phyloP scores from a whole-genome alignment of 2,329 filamentous ascomycete species.

The Trichoderma sp. region DNA sequence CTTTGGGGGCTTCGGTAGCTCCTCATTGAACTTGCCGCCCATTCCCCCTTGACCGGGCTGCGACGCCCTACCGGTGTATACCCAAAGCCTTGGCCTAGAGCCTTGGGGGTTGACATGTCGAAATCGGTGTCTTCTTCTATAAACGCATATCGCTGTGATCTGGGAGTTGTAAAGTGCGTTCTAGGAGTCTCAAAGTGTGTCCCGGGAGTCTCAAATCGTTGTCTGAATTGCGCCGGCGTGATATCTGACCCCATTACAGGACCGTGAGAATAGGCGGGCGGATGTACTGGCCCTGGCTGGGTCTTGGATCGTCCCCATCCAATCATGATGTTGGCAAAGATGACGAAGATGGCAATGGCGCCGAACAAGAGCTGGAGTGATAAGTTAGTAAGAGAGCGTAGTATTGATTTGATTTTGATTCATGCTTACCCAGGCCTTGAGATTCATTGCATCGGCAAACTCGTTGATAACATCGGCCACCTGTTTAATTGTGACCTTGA shows the following conservation, averaged over 20 bases:
- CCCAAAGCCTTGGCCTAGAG: constrained; percentile 45
- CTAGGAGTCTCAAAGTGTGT: constrained; percentile 47
- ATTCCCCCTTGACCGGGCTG: constrained; percentile 53
- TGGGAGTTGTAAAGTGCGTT: constrained; percentile 46
- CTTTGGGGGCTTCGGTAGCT: constrained; percentile 44
- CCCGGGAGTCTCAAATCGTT: constrained; percentile 53
- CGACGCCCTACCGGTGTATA: constrained; percentile 50
- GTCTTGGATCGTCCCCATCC: constrained; percentile 12
- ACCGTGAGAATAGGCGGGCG: constrained; percentile 27
- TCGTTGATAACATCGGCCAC: constrained; percentile 92
- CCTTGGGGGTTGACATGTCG: constrained; percentile 51
- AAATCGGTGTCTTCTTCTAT: constrained; percentile 52
- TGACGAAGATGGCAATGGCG: constrained; percentile 9
- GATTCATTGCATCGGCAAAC: constrained; percentile 87
- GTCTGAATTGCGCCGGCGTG: constrained; percentile 51
- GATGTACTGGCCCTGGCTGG: constrained; percentile 23
- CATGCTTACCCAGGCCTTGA: constrained; percentile 65
- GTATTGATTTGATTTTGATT: neutral
- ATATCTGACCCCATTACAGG: constrained; percentile 35
- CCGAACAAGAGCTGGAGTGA: constrained; percentile 2
- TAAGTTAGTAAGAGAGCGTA: neutral
- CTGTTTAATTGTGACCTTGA: constrained; percentile 80
- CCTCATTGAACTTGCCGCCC: constrained; percentile 53
- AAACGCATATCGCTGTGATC: constrained; percentile 45
- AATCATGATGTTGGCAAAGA: constrained; percentile 17